phyloP scores from a whole-genome alignment of 2,329 filamentous ascomycete species.

The Colletotrichum musicola region DNA sequence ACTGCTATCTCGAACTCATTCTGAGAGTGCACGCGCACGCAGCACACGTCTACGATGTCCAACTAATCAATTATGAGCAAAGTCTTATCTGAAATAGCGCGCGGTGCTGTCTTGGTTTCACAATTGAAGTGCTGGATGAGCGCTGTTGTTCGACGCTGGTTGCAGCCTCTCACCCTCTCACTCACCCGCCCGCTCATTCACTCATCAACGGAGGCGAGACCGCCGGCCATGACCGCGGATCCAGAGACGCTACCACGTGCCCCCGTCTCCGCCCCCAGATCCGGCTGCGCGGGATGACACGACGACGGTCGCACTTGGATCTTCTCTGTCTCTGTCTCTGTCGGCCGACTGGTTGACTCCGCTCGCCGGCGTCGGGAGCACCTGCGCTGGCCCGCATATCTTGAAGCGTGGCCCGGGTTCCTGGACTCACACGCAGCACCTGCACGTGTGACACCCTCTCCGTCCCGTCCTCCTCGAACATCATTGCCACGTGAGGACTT shows the following conservation, averaged over 20 bases:
- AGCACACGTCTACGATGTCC: background rate
- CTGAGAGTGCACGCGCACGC: background rate
- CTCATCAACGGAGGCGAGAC: background rate
- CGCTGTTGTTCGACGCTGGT: too few species aligned
- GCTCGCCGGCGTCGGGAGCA: conserved; percentile 18
- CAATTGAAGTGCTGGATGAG: background rate
- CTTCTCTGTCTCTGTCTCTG: background rate
- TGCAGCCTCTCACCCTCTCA: too few species aligned
- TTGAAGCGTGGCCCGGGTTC: conserved; percentile 1
- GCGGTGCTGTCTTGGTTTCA: too few species aligned
- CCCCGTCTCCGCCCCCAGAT: conserved; percentile 34
- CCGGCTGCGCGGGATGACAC: conserved; percentile 10
- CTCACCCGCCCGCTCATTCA: too few species aligned
- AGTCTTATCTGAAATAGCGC: background rate
- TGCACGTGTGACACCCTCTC: background rate
- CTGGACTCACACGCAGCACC: background rate
- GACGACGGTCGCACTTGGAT: background rate
- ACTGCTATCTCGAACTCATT: background rate
- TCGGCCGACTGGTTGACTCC: conserved; percentile 16
- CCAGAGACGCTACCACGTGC: conserved; percentile 23
- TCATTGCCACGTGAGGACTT: background rate
- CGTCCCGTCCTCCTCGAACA: background rate
- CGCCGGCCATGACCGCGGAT: background rate
- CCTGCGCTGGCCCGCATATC: background rate
- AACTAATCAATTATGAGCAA: background rate